Conservation (phyloP, 441 rosid genomes). For the Pelargonium cotyledonis region DNA sequence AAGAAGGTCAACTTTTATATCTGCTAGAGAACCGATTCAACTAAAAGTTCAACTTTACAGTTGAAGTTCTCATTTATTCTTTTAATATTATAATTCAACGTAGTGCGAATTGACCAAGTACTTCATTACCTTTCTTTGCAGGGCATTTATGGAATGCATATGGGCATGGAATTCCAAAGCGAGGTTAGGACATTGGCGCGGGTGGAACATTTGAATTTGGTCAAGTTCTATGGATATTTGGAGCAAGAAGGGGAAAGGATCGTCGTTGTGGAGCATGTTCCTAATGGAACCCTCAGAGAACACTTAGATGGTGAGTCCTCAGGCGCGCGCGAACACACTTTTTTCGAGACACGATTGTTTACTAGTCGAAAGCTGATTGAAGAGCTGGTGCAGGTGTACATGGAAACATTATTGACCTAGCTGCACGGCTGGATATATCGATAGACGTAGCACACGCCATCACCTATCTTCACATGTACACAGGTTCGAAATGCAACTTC, state of each 20-base stretch:
- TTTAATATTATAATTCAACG: no score
- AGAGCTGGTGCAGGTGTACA: slow-evolving; percentile 43
- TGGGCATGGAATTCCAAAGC: slow-evolving; percentile 68
- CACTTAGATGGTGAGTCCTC: slow-evolving; percentile 77
- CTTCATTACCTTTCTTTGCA: slow-evolving; percentile 27
- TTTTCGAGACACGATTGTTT: background rate
- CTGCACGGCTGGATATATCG: slow-evolving; percentile 71
- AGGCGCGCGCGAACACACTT: no score
- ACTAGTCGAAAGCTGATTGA: background rate
- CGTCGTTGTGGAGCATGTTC: slow-evolving; percentile 67
- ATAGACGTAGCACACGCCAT: slow-evolving; percentile 90
- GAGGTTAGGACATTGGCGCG: slow-evolving; percentile 68
- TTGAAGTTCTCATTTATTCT: no score
- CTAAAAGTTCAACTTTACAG: no score
- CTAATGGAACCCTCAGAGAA: slow-evolving; percentile 84
- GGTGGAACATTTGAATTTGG: slow-evolving; percentile 79
- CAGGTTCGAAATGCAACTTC: slow-evolving; percentile 41
- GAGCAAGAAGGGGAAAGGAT: slow-evolving; percentile 64
- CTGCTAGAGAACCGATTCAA: no score
- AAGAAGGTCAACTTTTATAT: slow-evolving; percentile 34
- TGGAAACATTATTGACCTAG: slow-evolving; percentile 54
- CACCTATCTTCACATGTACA: slow-evolving; percentile 93
- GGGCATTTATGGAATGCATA: slow-evolving; percentile 66
- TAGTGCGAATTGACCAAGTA: background rate
- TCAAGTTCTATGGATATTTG: slow-evolving; percentile 63